phyloP scores from a whole-genome alignment of 2,329 filamentous ascomycete genomes.

The Microcyclosporella mali region DNA sequence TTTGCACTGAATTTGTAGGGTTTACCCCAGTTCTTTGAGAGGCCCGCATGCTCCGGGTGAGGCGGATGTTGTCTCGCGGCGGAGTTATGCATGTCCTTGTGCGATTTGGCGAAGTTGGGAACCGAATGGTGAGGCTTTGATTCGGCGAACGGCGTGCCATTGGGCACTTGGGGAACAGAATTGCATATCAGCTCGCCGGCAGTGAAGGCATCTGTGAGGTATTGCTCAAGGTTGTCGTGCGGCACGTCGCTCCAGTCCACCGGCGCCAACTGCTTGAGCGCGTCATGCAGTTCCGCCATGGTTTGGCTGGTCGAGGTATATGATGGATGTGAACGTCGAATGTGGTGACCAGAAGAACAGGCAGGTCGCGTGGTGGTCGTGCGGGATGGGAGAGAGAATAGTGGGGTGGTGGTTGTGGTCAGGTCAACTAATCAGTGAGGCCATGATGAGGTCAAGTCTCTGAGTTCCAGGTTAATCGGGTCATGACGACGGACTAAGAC shows the following conservation, averaged over 20 bases:
- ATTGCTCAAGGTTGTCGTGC: conserved; percentile 34
- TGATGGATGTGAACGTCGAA: neutral
- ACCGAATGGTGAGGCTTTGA: conserved; percentile 53
- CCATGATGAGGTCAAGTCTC: no score
- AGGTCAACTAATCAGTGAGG: no score
- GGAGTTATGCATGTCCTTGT: conserved; percentile 50
- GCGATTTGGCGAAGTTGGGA: conserved; percentile 45
- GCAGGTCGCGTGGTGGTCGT: neutral
- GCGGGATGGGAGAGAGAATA: neutral
- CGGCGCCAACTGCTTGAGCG: conserved; percentile 40
- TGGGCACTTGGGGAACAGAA: conserved; percentile 60
- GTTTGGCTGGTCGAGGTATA: conserved; percentile 1
- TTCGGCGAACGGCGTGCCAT: conserved; percentile 40
- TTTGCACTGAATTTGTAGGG: conserved; percentile 65
- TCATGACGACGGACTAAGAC: no score
- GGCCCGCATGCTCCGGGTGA: conserved; percentile 48
- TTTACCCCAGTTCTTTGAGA: conserved; percentile 82
- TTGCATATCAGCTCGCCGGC: conserved; percentile 66
- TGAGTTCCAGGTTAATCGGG: no score
- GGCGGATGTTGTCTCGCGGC: conserved; percentile 45
- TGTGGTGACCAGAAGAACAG: no score
- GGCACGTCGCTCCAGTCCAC: conserved; percentile 43
- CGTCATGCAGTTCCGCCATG: conserved; percentile 42
- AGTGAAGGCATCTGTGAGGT: conserved; percentile 38
- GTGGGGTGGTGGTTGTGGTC: no score